A percentile compares a stretch with the other conserved stretches of the same genome.
phyloP scores from a whole-genome alignment of 805 yeast genomes.

The Starmera caribaea region DNA sequence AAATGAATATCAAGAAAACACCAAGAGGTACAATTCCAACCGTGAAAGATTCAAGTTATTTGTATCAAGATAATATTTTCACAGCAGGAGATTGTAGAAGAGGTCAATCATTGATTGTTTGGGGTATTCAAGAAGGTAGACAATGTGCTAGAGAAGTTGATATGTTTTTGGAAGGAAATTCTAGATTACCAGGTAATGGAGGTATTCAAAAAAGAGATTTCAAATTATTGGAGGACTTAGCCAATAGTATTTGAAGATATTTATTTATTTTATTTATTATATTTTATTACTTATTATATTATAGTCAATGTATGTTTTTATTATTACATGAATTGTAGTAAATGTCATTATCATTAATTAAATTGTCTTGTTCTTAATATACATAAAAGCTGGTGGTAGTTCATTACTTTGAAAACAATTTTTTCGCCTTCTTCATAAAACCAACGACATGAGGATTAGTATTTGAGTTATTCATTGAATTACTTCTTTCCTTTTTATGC shows the following conservation, averaged over 20 bases:
- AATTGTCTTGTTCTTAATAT: background rate
- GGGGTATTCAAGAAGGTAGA: conserved; percentile 99
- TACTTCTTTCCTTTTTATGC: conserved; percentile 13
- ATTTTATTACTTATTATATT: background rate
- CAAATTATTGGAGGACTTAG: conserved; percentile 67
- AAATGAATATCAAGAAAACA: conserved; percentile 55
- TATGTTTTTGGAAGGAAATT: conserved; percentile 60
- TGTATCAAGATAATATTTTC: conserved; percentile 65
- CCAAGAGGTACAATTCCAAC: conserved; percentile 77
- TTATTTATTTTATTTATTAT: background rate
- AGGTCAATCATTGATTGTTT: conserved; percentile 95
- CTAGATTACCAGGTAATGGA: conserved; percentile 90
- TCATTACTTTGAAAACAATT: conserved; percentile 23
- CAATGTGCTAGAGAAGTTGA: conserved; percentile 97
- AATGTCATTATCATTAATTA: background rate
- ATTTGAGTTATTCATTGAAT: background rate
- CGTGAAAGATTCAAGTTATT: conserved; percentile 47
- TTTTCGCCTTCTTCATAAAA: conserved; percentile 37
- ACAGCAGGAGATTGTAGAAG: conserved; percentile 99
- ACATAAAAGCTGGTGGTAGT: background rate
- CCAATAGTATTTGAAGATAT: conserved; percentile 17
- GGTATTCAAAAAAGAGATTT: conserved; percentile 81
- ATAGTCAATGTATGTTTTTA: background rate
- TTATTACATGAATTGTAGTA: background rate
- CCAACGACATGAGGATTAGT: conserved; percentile 22